Percentiles rank a stretch among this genome's conserved stretches.
Conservation (phyloP, 768 basidiomycete genomes). For the Polyporus arcularius region DNA sequence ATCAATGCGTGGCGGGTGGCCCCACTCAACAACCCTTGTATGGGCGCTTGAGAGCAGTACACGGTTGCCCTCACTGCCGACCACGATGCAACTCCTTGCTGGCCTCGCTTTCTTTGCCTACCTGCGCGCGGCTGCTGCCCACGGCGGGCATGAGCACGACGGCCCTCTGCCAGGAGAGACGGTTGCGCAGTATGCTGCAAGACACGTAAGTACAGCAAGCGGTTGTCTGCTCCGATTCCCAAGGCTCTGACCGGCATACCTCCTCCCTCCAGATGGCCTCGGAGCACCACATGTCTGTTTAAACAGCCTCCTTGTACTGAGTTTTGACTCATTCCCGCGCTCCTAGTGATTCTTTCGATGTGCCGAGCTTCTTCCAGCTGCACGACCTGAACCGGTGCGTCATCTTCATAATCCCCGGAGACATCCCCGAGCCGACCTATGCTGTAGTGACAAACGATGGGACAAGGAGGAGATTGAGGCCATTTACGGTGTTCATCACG, state of each 20-base stretch:
- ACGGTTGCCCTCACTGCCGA: too few relatives aligned
- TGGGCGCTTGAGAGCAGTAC: too few relatives aligned
- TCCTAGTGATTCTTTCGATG: conserved; percentile 76
- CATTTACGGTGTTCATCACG: conserved; percentile 94
- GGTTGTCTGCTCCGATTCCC: background rate
- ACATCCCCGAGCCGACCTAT: background rate
- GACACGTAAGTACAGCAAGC: conserved; percentile 70
- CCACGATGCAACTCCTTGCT: conserved; percentile 48
- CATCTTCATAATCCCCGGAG: background rate
- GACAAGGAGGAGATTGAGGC: conserved; percentile 90
- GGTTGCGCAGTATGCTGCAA: conserved; percentile 80
- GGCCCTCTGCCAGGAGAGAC: conserved; percentile 57
- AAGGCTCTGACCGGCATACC: background rate
- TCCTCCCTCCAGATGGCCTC: conserved; percentile 67
- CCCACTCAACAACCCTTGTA: too few relatives aligned
- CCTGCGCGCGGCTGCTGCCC: conserved; percentile 41
- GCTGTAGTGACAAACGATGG: conserved; percentile 44
- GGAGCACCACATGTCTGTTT: conserved; percentile 80
- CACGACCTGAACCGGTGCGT: conserved; percentile 87
- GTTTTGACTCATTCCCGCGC: background rate
- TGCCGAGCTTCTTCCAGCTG: conserved; percentile 89
- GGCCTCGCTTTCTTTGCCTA: conserved; percentile 41
- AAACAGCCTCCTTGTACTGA: too few relatives aligned
- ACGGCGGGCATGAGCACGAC: conserved; percentile 62
- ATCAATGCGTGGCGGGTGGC: background rate